A percentile compares a stretch with the other conserved stretches of the same genome.
These are phyloP conservation scores for Candida insectorum DNA, from an alignment of 805 yeast species.

Conservation along the genomic window DNA sequence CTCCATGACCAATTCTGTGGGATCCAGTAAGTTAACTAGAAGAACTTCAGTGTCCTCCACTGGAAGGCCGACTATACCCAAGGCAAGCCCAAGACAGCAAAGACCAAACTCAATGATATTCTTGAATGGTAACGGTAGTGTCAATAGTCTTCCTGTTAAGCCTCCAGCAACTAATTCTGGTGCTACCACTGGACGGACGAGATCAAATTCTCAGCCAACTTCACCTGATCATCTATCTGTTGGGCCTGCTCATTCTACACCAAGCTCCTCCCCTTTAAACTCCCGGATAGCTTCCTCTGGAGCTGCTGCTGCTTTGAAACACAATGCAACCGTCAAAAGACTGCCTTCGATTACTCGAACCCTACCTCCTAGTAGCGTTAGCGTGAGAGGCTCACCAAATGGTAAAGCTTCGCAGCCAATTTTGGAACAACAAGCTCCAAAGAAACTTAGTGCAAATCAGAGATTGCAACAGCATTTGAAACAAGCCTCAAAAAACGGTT, in stretches of 20 bases:
- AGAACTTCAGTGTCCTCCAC: conserved; percentile 17
- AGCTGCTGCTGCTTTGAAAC: conserved; percentile 31
- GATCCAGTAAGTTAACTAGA: conserved; percentile 15
- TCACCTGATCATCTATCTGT: conserved; percentile 2
- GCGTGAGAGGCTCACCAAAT: conserved; percentile 9
- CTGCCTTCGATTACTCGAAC: conserved; percentile 2
- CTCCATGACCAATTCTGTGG: conserved; percentile 5
- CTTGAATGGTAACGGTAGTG: conserved; percentile 9
- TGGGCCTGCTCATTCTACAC: background rate
- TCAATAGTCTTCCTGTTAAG: conserved; percentile 5
- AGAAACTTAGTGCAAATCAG: conserved; percentile 34
- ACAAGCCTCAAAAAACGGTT: conserved; percentile 36
- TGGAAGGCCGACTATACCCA: conserved; percentile 11
- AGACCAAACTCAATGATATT: conserved; percentile 28
- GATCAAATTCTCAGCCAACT: conserved; percentile 39
- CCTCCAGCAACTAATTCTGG: background rate
- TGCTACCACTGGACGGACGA: conserved; percentile 19
- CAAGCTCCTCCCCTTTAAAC: conserved; percentile 4
- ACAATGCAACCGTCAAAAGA: conserved; percentile 5
- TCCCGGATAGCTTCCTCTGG: conserved; percentile 22
- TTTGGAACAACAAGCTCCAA: conserved; percentile 13
- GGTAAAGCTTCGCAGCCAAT: conserved; percentile 4
- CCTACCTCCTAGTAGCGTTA: background rate
- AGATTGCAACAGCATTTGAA: conserved; percentile 37
- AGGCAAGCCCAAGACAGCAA: conserved; percentile 6